Evolutionary conservation across 352 stramenopile genomes (phyloP), one percentile per base, ranked within the genome.

Genomic region (Phytophthora constricta): DNA sequence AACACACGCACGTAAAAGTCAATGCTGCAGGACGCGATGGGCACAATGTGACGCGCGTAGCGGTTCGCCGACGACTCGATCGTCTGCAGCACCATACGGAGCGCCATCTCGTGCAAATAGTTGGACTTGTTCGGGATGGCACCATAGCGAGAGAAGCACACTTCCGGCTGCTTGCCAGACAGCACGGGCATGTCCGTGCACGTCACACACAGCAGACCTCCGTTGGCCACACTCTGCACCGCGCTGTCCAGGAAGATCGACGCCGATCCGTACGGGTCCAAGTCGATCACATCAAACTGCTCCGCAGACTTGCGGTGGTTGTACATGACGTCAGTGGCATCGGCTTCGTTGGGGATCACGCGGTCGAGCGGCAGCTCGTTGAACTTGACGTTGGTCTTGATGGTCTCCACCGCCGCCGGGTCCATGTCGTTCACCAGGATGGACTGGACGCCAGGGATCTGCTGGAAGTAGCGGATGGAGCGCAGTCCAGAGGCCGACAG

Each of bases 1-100:
- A 99, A 99, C 41, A 99, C 92, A 49, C 98, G 96, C 42, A 99
- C 87, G 84, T 99, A 99, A 74, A 99, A 99, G 60, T 99, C 97
- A 72, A 99, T 99, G 65, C 97, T 98, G 57, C 99, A 98, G 34
- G 92, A 98, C 22, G 98, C 90, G 20, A 99, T 91, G 0, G 98
- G 98, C 60, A 98, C 90, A 72, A 99, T 99, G 68, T 98, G 95
- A 52, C 97, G 82, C 66, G 97, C 94, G 74, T 99, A 99, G 41
- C 90, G 87, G 63, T 98, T 98, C 1, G 98, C 98, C 3, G 82
- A 83, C 20, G 91, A 88, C 63, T 98, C 96, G 41, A 99, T 94
- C 25, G 93, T 90, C 74, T 99, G 89, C 41, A 99, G 77, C 26
- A 99, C 88, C 71, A 95, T 96, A 46, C 89, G 87, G 23, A 96